These are phyloP conservation scores for Paxillus ammoniavirescens DNA, from an alignment of 768 basidiomycete species.

Conservation along the genomic window DNA sequence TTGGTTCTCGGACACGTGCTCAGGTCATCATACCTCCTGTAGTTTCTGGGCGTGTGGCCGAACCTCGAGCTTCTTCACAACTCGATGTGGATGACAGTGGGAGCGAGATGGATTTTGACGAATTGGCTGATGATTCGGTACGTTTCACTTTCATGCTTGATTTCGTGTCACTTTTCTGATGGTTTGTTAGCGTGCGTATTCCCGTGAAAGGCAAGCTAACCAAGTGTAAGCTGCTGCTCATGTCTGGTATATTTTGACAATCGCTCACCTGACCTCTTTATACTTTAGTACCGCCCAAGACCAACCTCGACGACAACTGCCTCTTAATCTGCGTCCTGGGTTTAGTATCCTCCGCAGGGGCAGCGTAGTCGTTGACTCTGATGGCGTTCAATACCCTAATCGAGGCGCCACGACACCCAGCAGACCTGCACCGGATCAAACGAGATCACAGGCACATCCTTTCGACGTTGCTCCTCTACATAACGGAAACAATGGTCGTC, in stretches of 20 bases:
- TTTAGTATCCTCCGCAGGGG: slow-evolving; percentile 17
- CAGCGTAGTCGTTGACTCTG: slow-evolving; percentile 4
- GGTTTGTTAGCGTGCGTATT: too few species aligned
- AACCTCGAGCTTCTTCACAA: slow-evolving; percentile 12
- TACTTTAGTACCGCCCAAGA: slow-evolving; percentile 16
- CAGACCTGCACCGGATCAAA: slow-evolving; percentile 8
- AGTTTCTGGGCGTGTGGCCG: not conserved
- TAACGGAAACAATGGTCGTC: slow-evolving; percentile 12
- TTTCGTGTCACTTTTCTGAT: too few species aligned
- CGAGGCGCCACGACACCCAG: slow-evolving; percentile 11
- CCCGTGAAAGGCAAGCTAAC: too few species aligned
- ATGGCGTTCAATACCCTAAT: slow-evolving; percentile 6
- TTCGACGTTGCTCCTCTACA: not conserved
- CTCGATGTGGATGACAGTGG: slow-evolving; percentile 23
- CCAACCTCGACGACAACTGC: slow-evolving; percentile 23
- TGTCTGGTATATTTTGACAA: too few species aligned
- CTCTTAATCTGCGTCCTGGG: slow-evolving; percentile 12
- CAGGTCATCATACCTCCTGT: slow-evolving; percentile 1
- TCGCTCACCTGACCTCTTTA: too few species aligned
- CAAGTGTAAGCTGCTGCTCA: too few species aligned
- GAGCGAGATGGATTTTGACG: slow-evolving; percentile 28
- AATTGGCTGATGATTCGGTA: slow-evolving; percentile 12
- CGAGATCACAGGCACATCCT: slow-evolving; percentile 7
- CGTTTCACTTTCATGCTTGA: not conserved
- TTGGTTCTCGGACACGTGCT: not conserved